phyloP scores from a whole-genome alignment of 257 asterid genomes.

The Jacaranda mimosifolia region DNA sequence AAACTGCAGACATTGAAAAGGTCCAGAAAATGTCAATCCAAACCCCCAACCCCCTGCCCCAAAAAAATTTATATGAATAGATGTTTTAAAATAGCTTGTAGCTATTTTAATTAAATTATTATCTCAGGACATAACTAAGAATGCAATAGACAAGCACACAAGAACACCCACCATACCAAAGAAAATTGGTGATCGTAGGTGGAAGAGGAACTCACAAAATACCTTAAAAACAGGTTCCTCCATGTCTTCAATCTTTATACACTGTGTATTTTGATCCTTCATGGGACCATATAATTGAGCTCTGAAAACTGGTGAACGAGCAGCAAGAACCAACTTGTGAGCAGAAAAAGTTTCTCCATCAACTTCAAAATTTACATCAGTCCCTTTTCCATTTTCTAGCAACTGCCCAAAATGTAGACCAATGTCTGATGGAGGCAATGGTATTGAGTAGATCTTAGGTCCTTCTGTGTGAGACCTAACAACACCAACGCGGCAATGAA shows the following conservation, averaged over 20 bases:
- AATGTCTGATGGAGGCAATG: conserved; percentile 84
- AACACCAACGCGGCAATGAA: conserved; percentile 94
- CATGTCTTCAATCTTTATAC: conserved; percentile 78
- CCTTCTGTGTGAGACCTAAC: conserved; percentile 87
- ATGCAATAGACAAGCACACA: conserved; percentile 13
- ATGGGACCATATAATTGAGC: conserved; percentile 96
- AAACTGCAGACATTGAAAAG: background rate
- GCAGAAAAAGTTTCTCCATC: conserved; percentile 78
- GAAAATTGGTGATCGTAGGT: background rate
- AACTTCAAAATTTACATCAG: conserved; percentile 76
- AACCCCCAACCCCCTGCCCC: background rate
- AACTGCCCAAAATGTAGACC: conserved; percentile 87
- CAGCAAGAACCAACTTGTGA: conserved; percentile 94
- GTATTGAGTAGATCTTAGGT: conserved; percentile 78
- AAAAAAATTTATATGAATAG: background rate
- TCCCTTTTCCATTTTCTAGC: conserved; percentile 77
- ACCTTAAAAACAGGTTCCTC: conserved; percentile 96
- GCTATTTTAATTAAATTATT: background rate
- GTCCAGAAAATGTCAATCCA: background rate
- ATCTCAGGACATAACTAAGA: background rate
- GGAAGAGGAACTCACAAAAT: conserved; percentile 13
- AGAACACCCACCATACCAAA: background rate
- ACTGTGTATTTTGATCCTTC: conserved; percentile 81
- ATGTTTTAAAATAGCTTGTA: background rate
- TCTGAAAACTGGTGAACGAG: conserved; percentile 95